A percentile compares a stretch with the other conserved stretches of the same genome.
These are phyloP conservation scores for Epicoccum sorghinum DNA, from an alignment of 2,329 filamentous ascomycete species.

Conservation along the genomic window DNA sequence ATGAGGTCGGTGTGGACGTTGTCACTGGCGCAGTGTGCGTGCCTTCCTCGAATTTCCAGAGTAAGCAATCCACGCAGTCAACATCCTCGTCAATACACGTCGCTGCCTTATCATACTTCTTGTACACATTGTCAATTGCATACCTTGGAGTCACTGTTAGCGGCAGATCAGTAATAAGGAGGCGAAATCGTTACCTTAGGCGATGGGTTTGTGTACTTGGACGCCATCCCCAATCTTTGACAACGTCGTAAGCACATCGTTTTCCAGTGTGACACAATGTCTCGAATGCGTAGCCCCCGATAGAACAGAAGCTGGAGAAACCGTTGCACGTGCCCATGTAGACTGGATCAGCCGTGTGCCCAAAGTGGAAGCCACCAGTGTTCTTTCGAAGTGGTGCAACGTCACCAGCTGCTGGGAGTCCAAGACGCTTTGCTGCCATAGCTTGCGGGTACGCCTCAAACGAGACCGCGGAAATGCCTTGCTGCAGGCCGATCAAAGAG, in stretches of 20 bases:
- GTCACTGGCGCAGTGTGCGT: slow-evolving; percentile 37
- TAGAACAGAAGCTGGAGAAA: slow-evolving; percentile 44
- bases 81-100: slow-evolving; percentile 44
- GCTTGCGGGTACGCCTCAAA: slow-evolving; percentile 47
- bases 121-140: slow-evolving; percentile 45
- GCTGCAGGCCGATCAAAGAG: slow-evolving; percentile 42
- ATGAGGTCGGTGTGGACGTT: slow-evolving; percentile 32
- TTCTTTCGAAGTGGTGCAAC: slow-evolving; percentile 40
- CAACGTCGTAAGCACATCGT: slow-evolving; percentile 44
- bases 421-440: slow-evolving; percentile 41
- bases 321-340: slow-evolving; percentile 48
- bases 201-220: slow-evolving; percentile 42
- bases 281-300: slow-evolving; percentile 46
- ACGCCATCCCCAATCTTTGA: slow-evolving; percentile 46
- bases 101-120: slow-evolving; percentile 41
- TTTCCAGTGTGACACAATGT: slow-evolving; percentile 46
- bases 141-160: slow-evolving; percentile 16
- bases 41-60: slow-evolving; percentile 47
- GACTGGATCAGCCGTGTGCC: slow-evolving; percentile 44
- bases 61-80: slow-evolving; percentile 43
- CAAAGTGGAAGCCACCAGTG: slow-evolving; percentile 45
- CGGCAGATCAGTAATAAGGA: too few species aligned
- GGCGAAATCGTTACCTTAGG: slow-evolving; percentile 15
- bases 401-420: slow-evolving; percentile 37
- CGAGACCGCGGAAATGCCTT: slow-evolving; percentile 40